Base-by-base conservation (phyloP, 1,139 yeast genomes). In the Candida frijolesensis region DNA sequence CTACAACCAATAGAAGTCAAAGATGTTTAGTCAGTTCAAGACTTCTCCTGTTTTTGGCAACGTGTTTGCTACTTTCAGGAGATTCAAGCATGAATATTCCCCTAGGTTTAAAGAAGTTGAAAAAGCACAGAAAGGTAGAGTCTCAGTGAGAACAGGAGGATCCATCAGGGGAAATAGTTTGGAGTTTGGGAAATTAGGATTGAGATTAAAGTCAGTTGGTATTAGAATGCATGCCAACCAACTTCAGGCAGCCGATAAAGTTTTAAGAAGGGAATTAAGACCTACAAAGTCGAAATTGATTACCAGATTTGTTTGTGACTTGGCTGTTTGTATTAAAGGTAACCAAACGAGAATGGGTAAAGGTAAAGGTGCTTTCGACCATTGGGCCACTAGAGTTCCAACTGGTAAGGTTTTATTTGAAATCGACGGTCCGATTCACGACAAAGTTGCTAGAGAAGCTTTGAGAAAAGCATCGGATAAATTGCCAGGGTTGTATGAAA, bases 321-420 rank as follows among this genome's bases (percentile, higher is more conserved):
- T 90, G 52, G 95, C 98, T 0, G 96, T 94, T 18, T 92, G 97
- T 71, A 84, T 89, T 52, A 94, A 94, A 74, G 99, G 99, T 75
- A 94, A 95, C 69, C 97, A 94, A 68, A 90, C 97, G 16, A 94
- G 99, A 85, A 94, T 94, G 99, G 99, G 99, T 77, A 94, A 95
- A 71, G 99, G 99, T 76, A 94, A 94, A 71, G 99, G 99, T 70
- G 86, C 95, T 0, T 92, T 94, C 66, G 96, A 91, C 62, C 96
- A 90, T 74, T 95, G 98, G 98, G 96, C 96, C 57, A 89, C 86
- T 42, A 83, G 99, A 62, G 94, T 94, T 16, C 96, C 99, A 44
- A 91, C 97, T 0, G 99, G 99, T 3, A 91, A 91, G 64, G 85
- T 94, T 45, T 76, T 91, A 34, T 91, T 92, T 65, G 99, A 94